Conservation (phyloP, 306 rosid genomes). For the Quercus wislizeni region DNA sequence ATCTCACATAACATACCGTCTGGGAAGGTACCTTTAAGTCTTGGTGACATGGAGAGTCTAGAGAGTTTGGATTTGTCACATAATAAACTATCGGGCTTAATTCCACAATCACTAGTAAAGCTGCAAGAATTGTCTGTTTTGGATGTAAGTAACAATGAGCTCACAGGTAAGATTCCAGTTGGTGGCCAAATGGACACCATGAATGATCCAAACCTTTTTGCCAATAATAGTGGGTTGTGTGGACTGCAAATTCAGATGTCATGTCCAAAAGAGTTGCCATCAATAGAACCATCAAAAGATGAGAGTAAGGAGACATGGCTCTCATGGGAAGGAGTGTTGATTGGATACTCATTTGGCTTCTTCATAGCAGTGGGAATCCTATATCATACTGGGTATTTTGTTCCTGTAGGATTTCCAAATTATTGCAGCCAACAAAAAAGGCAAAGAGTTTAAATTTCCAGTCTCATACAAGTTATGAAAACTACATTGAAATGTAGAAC, state of each 20-base stretch:
- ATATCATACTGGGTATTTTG: background rate
- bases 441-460: slow-evolving; percentile 1
- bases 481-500: too few species aligned
- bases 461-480: background rate
- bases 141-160: slow-evolving; percentile 18
- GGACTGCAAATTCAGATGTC: slow-evolving; percentile 23
- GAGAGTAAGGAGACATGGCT: slow-evolving; percentile 13
- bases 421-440: background rate
- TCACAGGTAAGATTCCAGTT: slow-evolving; percentile 11
- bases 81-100: slow-evolving; percentile 21
- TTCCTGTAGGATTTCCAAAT: background rate
- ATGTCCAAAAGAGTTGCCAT: slow-evolving; percentile 13
- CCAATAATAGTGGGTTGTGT: slow-evolving; percentile 30
- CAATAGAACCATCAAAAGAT: background rate
- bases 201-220: slow-evolving; percentile 20
- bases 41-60: slow-evolving; percentile 19
- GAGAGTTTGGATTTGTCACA: slow-evolving; percentile 33
- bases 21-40: slow-evolving; percentile 27
- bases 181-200: slow-evolving; percentile 29
- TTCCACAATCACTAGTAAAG: slow-evolving; percentile 18
- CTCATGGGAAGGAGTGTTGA: slow-evolving; percentile 19
- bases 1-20: slow-evolving; percentile 19
- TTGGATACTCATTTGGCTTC: slow-evolving; percentile 26
- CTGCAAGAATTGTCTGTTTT: slow-evolving; percentile 7
- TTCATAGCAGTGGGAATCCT: slow-evolving; percentile 8